Percentiles rank a stretch among this genome's conserved stretches.
Conservation (phyloP, 306 rosid genomes). For the Lupinus albus region DNA sequence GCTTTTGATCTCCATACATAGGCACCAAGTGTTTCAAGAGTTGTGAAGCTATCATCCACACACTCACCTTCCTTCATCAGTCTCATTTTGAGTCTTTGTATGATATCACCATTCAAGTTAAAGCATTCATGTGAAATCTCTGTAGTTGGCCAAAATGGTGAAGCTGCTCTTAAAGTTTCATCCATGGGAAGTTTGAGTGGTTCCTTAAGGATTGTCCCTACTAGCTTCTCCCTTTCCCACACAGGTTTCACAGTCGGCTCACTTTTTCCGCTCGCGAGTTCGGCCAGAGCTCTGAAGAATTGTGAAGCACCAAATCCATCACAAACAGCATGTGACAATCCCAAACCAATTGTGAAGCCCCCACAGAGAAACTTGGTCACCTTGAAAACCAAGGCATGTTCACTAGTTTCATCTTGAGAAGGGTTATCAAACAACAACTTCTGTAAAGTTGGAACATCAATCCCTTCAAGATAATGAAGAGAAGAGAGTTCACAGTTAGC, state of each 20-base stretch:
- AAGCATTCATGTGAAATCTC: slow-evolving; percentile 47
- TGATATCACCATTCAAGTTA: slow-evolving; percentile 37
- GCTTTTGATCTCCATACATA: slow-evolving; percentile 59
- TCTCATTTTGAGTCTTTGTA: slow-evolving; percentile 49
- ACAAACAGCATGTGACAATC: slow-evolving; percentile 55
- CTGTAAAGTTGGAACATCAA: slow-evolving; percentile 44
- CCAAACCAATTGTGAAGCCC: slow-evolving; percentile 58
- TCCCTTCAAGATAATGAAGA: slow-evolving; percentile 52
- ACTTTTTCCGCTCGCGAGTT: slow-evolving; percentile 51
- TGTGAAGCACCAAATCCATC: slow-evolving; percentile 56
- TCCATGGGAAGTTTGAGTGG: slow-evolving; percentile 40
- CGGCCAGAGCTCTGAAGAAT: slow-evolving; percentile 48
- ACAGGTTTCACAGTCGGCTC: slow-evolving; percentile 58
- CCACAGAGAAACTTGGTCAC: slow-evolving; percentile 60
- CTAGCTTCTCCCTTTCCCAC: slow-evolving; percentile 59
- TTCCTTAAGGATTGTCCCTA: slow-evolving; percentile 34
- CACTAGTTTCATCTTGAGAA: slow-evolving; percentile 37
- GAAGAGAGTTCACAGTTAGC: slow-evolving; percentile 52
- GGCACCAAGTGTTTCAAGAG: slow-evolving; percentile 58
- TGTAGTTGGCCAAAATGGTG: slow-evolving; percentile 53
- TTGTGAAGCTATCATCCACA: slow-evolving; percentile 44
- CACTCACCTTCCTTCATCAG: slow-evolving; percentile 34
- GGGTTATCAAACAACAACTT: slow-evolving; percentile 43
- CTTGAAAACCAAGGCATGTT: slow-evolving; percentile 46
- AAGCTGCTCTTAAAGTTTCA: slow-evolving; percentile 36